These are phyloP conservation scores for Protomyces pachydermus DNA, from an alignment of 1,139 yeast genomes.

Conservation along the genomic window DNA sequence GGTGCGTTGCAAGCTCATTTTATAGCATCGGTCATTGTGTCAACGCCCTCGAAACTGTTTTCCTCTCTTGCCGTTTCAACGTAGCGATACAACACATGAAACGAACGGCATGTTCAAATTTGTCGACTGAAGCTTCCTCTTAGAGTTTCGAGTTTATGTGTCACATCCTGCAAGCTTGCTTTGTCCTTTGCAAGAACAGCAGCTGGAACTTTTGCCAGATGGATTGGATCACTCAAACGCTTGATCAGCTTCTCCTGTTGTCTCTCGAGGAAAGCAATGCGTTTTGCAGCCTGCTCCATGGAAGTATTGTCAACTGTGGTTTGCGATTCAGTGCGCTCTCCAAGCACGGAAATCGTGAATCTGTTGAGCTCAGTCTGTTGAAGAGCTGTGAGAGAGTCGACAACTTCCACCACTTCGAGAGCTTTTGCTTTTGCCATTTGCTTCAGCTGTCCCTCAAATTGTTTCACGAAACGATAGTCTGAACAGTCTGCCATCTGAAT, in stretches of 20 bases:
- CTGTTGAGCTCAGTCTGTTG: neutral
- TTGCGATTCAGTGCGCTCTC: neutral
- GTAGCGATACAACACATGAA: no score
- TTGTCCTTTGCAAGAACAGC: neutral
- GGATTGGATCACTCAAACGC: neutral
- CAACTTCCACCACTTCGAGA: neutral
- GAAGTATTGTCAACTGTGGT: neutral
- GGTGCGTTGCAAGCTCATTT: no score
- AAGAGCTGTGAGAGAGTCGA: neutral
- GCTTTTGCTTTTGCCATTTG: neutral
- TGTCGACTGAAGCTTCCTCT: no score
- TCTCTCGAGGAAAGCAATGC: neutral
- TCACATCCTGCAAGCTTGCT: neutral
- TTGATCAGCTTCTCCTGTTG: neutral
- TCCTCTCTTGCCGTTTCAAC: no score
- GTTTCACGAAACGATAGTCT: no score
- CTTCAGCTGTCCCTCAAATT: neutral
- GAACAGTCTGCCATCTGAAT: neutral
- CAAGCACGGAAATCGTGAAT: neutral
- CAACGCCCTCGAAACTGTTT: no score
- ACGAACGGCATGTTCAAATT: no score
- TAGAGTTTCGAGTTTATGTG: no score
- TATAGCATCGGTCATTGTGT: no score
- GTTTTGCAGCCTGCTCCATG: neutral
- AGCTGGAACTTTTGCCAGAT: neutral